Conservation (phyloP, 441 rosid genomes). For the Bocquillonia castaneifolia region DNA sequence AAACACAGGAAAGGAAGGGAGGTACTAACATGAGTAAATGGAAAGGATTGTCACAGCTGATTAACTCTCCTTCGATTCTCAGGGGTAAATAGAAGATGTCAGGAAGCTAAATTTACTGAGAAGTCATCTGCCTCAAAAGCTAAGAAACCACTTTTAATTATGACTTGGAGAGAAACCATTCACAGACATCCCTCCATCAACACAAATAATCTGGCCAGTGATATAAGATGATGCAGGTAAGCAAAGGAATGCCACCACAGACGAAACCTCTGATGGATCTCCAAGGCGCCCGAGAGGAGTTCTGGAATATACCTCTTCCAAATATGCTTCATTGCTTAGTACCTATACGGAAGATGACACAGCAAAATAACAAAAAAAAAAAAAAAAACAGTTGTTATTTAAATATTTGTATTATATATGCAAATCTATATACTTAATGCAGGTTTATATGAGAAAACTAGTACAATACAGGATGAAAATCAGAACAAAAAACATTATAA, state of each 20-base stretch:
- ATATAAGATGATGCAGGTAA: slow-evolving; percentile 77
- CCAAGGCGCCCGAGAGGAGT: slow-evolving; percentile 76
- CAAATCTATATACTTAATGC: background rate
- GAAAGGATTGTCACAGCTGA: background rate
- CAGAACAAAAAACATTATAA: background rate
- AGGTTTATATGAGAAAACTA: background rate
- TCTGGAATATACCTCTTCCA: slow-evolving; percentile 50
- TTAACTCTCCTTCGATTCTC: slow-evolving; percentile 1
- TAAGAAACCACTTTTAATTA: slow-evolving; percentile 24
- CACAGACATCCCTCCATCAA: slow-evolving; percentile 68
- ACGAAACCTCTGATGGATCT: slow-evolving; percentile 69
- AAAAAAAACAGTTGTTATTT: too few relatives aligned
- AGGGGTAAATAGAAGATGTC: too few relatives aligned
- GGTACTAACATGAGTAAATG: background rate
- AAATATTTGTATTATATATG: background rate
- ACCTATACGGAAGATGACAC: slow-evolving; percentile 32
- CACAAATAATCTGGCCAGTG: slow-evolving; percentile 69
- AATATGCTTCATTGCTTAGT: slow-evolving; percentile 46
- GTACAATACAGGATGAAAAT: too few relatives aligned
- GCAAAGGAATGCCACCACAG: slow-evolving; percentile 71
- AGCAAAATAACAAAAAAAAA: too few relatives aligned
- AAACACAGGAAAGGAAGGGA: background rate
- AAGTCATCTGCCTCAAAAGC: too few relatives aligned
- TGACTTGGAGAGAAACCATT: slow-evolving; percentile 55
- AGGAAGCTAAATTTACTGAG: too few relatives aligned